Evolutionary conservation across 139 green algal species (phyloP).

Genomic region (Chlorella sp.): DNA sequence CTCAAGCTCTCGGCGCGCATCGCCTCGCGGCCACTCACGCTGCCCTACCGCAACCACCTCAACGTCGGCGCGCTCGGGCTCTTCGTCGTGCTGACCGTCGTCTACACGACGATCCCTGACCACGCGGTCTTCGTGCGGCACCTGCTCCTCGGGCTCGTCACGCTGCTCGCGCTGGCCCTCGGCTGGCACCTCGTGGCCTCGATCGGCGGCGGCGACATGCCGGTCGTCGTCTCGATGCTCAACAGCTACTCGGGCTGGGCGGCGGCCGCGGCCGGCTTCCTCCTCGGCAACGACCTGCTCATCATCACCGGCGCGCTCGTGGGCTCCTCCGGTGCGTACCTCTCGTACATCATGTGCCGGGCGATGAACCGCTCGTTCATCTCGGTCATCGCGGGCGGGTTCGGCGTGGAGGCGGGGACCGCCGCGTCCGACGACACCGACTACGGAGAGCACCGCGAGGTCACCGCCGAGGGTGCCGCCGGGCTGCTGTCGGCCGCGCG

Average conservation of each 20-base stretch:
- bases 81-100: too few relatives aligned
- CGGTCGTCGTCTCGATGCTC: constrained; percentile 82
- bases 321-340: constrained; percentile 66
- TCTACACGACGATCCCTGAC: too few relatives aligned
- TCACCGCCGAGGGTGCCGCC: constrained; percentile 15
- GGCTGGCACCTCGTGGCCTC: constrained; percentile 69
- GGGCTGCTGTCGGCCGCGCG: constrained; percentile 42
- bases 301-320: constrained; percentile 73
- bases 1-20: too few relatives aligned
- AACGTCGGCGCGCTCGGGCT: too few relatives aligned
- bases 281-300: constrained; percentile 65
- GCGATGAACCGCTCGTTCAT: constrained; percentile 75
- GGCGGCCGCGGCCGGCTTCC: constrained; percentile 66
- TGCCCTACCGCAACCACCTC: too few relatives aligned
- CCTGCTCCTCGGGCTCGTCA: too few relatives aligned
- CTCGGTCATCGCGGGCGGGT: constrained; percentile 69
- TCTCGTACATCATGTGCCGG: constrained; percentile 78
- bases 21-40: too few relatives aligned
- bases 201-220: constrained; percentile 78
- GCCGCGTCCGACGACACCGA: too few relatives aligned
- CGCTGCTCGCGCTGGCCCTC: constrained; percentile 41
- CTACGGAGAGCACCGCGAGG: too few relatives aligned
- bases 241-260: constrained; percentile 78
- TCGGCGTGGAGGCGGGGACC: constrained; percentile 20
- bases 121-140: too few relatives aligned